Base-by-base conservation (phyloP, 2,329 filamentous ascomycete species). In the Purpureocillium lavendulum region DNA sequence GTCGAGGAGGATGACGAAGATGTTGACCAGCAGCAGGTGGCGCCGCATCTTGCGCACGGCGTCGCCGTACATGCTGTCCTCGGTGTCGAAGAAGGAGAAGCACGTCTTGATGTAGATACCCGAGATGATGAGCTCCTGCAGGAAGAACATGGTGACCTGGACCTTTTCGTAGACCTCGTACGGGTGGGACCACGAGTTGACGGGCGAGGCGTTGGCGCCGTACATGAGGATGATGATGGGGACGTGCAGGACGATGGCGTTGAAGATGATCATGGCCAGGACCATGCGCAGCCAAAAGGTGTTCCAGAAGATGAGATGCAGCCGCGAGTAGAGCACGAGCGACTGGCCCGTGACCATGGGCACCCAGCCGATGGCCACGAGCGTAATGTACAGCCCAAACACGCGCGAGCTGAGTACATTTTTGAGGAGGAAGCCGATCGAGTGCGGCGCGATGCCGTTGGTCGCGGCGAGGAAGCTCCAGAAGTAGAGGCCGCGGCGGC, bases 331-430 rank as follows among this genome's bases (percentile, higher is more conserved):
- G 2, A 82, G 60, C 1, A 82, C 76, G 7, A 80, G 47, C 0
- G 70, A 70, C 50, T 80, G 74, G 1, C 76, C 77, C 3, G 74
- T 77, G 1, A 80, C 68, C 71, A 80, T 77, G 3, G 42, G 46
- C 5, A 51, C 46, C 56, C 56, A 57, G 12, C 51, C 52, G 8
- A 46, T 35, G 21, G 48, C 48, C 15, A 50, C 51, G 8, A 51
- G 39, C 9, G 46, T 47, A 24, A 52, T 43, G 21, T 44, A 49
- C 4, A 43, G 33, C 17, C 35, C 44, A 14, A 42, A 46, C 18
- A 40, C 28, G 13, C 42, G 28, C 1, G 42, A 43, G 4, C 46
- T 21, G 26, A 47, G 58, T 21, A 56, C 53, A 15, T 49, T 53
- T 46, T 70, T 70, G 39, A 72, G 53, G 21, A 70, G 39, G 48